These are phyloP conservation scores for Leptographium flavum DNA, from an alignment of 2,329 filamentous ascomycete species.

Conservation along the genomic window DNA sequence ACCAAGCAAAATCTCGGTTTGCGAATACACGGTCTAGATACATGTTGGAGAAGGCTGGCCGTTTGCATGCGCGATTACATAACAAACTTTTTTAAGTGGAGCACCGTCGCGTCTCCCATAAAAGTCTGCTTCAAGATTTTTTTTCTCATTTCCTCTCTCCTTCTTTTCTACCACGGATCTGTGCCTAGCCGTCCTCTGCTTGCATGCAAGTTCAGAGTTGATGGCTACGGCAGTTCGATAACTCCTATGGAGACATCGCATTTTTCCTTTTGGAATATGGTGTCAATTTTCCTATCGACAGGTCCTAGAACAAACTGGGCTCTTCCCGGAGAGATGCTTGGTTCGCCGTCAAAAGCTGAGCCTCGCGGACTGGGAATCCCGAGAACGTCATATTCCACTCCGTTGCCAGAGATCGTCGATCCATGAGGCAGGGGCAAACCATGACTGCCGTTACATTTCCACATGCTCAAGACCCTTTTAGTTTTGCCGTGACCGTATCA, in stretches of 20 bases:
- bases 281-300: conserved; percentile 90
- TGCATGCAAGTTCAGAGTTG: conserved; percentile 50
- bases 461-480: too few relatives aligned
- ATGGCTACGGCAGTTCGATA: conserved; percentile 77
- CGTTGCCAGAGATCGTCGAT: conserved; percentile 83
- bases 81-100: conserved; percentile 1
- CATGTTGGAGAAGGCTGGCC: too few relatives aligned
- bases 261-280: conserved; percentile 33
- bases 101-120: conserved; percentile 1
- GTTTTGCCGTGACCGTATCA: background rate
- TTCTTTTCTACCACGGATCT: conserved; percentile 51
- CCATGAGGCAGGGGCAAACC: conserved; percentile 82
- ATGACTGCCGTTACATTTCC: conserved; percentile 58
- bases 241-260: conserved; percentile 62
- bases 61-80: too few relatives aligned
- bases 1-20: too few relatives aligned
- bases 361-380: conserved; percentile 41
- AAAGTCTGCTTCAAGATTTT: conserved; percentile 18
- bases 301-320: conserved; percentile 66
- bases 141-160: conserved; percentile 16
- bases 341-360: conserved; percentile 56
- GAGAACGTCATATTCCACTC: conserved; percentile 79
- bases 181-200: conserved; percentile 70
- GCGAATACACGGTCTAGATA: too few relatives aligned
- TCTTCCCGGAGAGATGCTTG: conserved; percentile 37